Conservation (phyloP, 2,329 filamentous ascomycete genomes). For the Dothistroma septosporum region DNA sequence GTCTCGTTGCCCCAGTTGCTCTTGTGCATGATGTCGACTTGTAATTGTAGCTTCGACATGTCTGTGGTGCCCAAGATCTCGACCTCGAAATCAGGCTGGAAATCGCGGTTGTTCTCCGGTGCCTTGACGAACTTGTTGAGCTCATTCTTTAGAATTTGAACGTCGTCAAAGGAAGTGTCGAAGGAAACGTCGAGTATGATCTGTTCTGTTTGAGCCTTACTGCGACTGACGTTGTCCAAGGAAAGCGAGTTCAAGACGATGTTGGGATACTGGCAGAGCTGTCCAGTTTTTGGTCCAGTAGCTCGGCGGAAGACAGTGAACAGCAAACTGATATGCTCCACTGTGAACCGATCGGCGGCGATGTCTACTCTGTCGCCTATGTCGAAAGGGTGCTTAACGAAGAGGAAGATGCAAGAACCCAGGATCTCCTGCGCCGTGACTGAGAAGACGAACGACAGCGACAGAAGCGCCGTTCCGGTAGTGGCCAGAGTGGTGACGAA, state of each 20-base stretch:
- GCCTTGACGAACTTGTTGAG: conserved; percentile 79
- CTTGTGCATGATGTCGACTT: conserved; percentile 84
- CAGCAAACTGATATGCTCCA: conserved; percentile 90
- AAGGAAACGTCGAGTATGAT: conserved; percentile 77
- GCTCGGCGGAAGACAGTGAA: conserved; percentile 89
- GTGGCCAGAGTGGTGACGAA: conserved; percentile 84
- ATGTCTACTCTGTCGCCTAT: conserved; percentile 93
- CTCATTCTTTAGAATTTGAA: conserved; percentile 78
- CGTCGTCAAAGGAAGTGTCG: conserved; percentile 83
- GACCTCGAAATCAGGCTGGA: conserved; percentile 77
- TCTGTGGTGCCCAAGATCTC: conserved; percentile 74
- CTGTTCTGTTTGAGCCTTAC: conserved; percentile 84
- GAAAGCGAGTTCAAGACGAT: conserved; percentile 87
- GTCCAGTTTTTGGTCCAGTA: conserved; percentile 66
- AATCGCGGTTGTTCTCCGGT: conserved; percentile 85
- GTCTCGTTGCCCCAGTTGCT: conserved; percentile 63
- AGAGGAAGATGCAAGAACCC: conserved; percentile 97
- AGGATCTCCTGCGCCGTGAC: conserved; percentile 89
- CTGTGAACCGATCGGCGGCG: conserved; percentile 61
- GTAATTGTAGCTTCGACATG: conserved; percentile 81
- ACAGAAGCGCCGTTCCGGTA: conserved; percentile 85
- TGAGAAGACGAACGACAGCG: conserved; percentile 94
- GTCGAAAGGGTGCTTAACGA: conserved; percentile 97
- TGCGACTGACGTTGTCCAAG: conserved; percentile 90
- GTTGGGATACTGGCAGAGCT: conserved; percentile 71